These are phyloP conservation scores for Ogataea naganishii DNA, from an alignment of 805 yeast genomes.

Conservation along the genomic window DNA sequence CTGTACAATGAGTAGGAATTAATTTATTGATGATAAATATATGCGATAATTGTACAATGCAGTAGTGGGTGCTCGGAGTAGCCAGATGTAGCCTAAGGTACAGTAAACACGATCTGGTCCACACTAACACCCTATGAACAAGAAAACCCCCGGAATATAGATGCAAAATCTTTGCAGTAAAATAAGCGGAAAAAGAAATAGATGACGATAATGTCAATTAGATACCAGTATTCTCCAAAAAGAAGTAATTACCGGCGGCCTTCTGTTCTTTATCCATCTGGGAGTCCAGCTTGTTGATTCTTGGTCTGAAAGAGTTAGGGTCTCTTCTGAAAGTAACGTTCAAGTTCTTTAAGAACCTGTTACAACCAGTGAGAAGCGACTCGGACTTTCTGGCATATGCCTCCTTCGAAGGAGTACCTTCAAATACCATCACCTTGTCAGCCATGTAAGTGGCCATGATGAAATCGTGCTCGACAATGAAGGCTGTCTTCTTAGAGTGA, in stretches of 20 bases:
- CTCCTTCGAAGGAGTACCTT: conserved; percentile 83
- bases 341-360: conserved; percentile 91
- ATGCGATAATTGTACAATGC: neutral
- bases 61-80: neutral
- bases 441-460: conserved; percentile 99
- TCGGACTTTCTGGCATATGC: conserved; percentile 88
- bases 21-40: neutral
- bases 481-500: conserved; percentile 98
- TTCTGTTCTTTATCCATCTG: conserved; percentile 99
- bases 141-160: too few relatives aligned
- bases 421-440: conserved; percentile 96
- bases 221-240: conserved; percentile 63
- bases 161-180: too few relatives aligned
- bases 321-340: conserved; percentile 99
- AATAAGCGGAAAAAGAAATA: neutral
- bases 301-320: conserved; percentile 96
- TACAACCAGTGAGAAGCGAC: conserved; percentile 93
- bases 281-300: conserved; percentile 94
- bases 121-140: too few relatives aligned
- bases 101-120: neutral
- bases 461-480: conserved; percentile 98
- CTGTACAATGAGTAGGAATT: neutral
- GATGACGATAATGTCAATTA: conserved; percentile 11
- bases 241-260: conserved; percentile 86
- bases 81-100: neutral